Conservation (phyloP, 2,329 filamentous ascomycete genomes). For the Cladophialophora carrionii region DNA sequence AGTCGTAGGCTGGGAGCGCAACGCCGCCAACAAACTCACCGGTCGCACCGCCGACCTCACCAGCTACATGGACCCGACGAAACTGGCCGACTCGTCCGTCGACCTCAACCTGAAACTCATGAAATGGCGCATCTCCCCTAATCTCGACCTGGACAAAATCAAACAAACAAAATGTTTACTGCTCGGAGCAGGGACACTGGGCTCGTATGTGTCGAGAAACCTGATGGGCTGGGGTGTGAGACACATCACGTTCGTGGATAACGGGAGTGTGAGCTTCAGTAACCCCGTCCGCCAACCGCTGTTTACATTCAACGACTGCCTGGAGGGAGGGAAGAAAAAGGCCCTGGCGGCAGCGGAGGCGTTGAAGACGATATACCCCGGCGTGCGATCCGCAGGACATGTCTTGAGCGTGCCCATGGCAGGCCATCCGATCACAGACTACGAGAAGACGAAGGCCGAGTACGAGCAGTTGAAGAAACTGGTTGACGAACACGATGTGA, state of each 20-base stretch:
- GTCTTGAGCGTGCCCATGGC: constrained; percentile 91
- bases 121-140: constrained; percentile 95
- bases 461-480: constrained; percentile 75
- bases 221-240: constrained; percentile 94
- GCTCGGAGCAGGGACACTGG: constrained; percentile 88
- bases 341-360: constrained; percentile 78
- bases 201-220: constrained; percentile 89
- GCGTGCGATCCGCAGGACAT: constrained; percentile 79
- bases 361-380: constrained; percentile 84
- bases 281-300: constrained; percentile 95
- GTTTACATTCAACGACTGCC: constrained; percentile 86
- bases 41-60: constrained; percentile 79
- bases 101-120: constrained; percentile 97
- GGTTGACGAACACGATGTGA: constrained; percentile 82
- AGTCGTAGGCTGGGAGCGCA: constrained; percentile 93
- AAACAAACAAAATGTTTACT: constrained; percentile 88
- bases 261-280: constrained; percentile 88
- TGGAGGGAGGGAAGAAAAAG: constrained; percentile 81
- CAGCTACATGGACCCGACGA: constrained; percentile 88
- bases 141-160: constrained; percentile 82
- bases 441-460: constrained; percentile 68
- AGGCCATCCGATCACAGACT: constrained; percentile 81
- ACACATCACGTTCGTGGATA: constrained; percentile 95
- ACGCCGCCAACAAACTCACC: constrained; percentile 73
- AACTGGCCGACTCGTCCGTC: constrained; percentile 87